Evolutionary conservation across 2,329 filamentous ascomycete genomes (phyloP).

Genomic region (Scytalidium lignicola): DNA sequence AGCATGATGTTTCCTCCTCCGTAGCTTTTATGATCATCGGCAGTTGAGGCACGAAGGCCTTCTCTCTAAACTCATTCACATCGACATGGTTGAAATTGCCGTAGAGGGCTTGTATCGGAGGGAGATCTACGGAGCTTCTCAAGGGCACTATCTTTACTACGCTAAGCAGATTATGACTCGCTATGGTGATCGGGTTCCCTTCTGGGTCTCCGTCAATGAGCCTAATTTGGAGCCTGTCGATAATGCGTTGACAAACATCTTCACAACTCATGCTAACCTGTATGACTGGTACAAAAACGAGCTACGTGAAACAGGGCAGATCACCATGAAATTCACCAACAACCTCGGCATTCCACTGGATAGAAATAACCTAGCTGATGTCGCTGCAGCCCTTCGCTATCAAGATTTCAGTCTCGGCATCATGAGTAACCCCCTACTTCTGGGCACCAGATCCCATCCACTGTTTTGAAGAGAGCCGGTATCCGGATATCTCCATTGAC

Average conservation of each 20-base stretch:
- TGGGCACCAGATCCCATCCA: slow-evolving; percentile 3
- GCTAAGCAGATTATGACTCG: slow-evolving; percentile 31
- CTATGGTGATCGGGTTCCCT: slow-evolving; percentile 31
- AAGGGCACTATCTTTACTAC: slow-evolving; percentile 21
- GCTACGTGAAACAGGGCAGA: slow-evolving; percentile 40
- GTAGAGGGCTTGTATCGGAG: slow-evolving; percentile 1
- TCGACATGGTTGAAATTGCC: slow-evolving; percentile 15
- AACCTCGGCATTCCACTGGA: slow-evolving; percentile 46
- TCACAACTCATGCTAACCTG: slow-evolving; percentile 35
- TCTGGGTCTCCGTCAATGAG: slow-evolving; percentile 38
- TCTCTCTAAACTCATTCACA: slow-evolving; percentile 44
- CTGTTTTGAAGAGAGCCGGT: slow-evolving; percentile 32
- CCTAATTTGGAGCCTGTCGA: slow-evolving; percentile 13
- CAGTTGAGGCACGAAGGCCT: slow-evolving; percentile 45
- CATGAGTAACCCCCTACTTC: slow-evolving; percentile 5
- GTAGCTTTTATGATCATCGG: slow-evolving; percentile 45
- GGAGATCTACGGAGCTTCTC: background rate
- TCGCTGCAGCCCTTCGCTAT: slow-evolving; percentile 17
- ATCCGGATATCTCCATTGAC: slow-evolving; percentile 3
- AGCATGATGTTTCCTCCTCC: background rate
- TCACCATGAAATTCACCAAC: slow-evolving; percentile 20
- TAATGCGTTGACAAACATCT: background rate
- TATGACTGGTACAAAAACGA: slow-evolving; percentile 48
- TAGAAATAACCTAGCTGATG: slow-evolving; percentile 17
- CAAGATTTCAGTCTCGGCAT: slow-evolving; percentile 38